Conservation (phyloP, 2,329 filamentous ascomycete genomes). For the Pestalotiopsis sp. region DNA sequence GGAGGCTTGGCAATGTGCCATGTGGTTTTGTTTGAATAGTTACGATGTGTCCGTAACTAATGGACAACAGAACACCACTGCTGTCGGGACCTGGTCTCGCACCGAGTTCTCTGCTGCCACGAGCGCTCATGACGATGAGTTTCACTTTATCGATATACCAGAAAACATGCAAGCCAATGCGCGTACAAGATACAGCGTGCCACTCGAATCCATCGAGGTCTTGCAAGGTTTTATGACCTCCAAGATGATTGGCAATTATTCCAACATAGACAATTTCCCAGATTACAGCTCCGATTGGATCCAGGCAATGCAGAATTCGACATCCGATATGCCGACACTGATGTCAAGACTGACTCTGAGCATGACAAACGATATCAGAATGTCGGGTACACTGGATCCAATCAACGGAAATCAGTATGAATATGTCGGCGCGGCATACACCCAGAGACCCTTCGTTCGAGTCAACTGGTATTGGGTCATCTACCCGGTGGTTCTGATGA, state of each 20-base stretch:
- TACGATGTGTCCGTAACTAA: constrained; percentile 32
- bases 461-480: constrained; percentile 41
- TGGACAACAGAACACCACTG: constrained; percentile 28
- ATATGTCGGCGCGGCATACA: constrained; percentile 31
- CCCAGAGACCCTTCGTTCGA: constrained; percentile 32
- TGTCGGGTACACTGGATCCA: constrained; percentile 27
- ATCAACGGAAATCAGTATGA: constrained; percentile 22
- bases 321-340: constrained; percentile 33
- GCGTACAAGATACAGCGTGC: constrained; percentile 33
- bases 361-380: constrained; percentile 40
- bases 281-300: constrained; percentile 41
- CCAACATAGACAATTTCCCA: constrained; percentile 27
- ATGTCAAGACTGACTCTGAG: constrained; percentile 35
- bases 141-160: constrained; percentile 36
- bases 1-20: constrained; percentile 33
- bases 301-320: constrained; percentile 38
- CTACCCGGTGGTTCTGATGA: constrained; percentile 37
- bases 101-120: constrained; percentile 28
- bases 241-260: constrained; percentile 34
- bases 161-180: constrained; percentile 26
- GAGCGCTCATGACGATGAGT: constrained; percentile 30
- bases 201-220: constrained; percentile 31
- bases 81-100: constrained; percentile 32
- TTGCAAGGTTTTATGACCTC: constrained; percentile 35
- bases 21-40: constrained; percentile 41